These are phyloP conservation scores for Botrytis squamosa DNA, from an alignment of 2,329 filamentous ascomycete species.

Conservation along the genomic window DNA sequence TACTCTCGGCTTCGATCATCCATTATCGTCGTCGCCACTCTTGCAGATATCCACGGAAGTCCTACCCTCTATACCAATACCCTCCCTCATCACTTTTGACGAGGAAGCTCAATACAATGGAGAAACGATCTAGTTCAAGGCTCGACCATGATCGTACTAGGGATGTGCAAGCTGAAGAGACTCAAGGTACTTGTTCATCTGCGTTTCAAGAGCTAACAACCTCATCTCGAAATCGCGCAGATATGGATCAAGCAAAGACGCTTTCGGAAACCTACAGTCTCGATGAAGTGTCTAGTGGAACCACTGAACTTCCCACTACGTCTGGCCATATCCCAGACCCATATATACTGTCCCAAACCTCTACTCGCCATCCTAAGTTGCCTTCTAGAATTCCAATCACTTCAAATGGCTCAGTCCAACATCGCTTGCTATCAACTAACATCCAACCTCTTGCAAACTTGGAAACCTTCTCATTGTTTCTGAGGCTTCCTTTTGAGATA, in stretches of 20 bases:
- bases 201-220: neutral
- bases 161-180: neutral
- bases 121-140: neutral
- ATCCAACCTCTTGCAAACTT: neutral
- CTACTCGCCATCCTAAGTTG: too few relatives aligned
- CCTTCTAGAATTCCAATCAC: too few relatives aligned
- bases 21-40: neutral
- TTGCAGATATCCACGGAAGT: neutral
- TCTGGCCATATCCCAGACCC: neutral
- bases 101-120: neutral
- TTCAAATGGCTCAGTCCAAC: too few relatives aligned
- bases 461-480: neutral
- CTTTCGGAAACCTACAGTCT: neutral
- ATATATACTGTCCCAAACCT: too few relatives aligned
- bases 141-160: neutral
- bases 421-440: neutral
- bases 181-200: neutral
- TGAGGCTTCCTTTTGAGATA: neutral
- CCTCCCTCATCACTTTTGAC: neutral
- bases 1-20: neutral
- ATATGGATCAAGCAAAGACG: neutral
- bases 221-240: neutral
- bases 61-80: neutral
- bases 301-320: too few relatives aligned
- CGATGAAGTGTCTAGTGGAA: neutral